Evolutionary conservation across 2,329 filamentous ascomycete genomes (phyloP).

Genomic region (Fonsecaea erecta): DNA sequence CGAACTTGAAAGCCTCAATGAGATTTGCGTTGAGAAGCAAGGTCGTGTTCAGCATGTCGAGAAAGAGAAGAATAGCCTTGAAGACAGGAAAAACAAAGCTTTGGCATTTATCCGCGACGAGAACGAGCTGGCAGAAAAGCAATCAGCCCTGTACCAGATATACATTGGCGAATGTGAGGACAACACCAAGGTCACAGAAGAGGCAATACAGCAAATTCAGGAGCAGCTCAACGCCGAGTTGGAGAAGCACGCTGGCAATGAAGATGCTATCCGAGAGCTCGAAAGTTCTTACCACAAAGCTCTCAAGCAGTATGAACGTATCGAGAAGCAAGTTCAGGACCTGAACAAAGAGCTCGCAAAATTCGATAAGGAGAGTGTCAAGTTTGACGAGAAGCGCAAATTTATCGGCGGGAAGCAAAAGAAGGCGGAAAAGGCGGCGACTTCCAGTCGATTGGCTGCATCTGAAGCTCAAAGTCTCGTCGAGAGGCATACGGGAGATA

Average conservation of each 20-base stretch:
- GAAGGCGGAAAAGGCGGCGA: constrained; percentile 88
- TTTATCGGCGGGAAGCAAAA: constrained; percentile 89
- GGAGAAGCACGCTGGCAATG: constrained; percentile 86
- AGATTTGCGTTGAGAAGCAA: constrained; percentile 93
- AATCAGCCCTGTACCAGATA: constrained; percentile 89
- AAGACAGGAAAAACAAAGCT: constrained; percentile 96
- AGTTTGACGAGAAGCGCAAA: constrained; percentile 97
- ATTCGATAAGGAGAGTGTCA: constrained; percentile 95
- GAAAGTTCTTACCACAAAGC: constrained; percentile 82
- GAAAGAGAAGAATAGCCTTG: constrained; percentile 89
- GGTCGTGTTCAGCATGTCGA: constrained; percentile 95
- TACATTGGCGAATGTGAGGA: constrained; percentile 87
- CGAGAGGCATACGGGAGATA: constrained; percentile 76
- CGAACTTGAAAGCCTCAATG: constrained; percentile 90
- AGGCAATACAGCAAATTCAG: constrained; percentile 90
- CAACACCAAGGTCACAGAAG: constrained; percentile 84
- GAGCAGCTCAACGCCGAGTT: constrained; percentile 83
- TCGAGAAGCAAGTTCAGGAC: constrained; percentile 79
- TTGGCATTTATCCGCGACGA: constrained; percentile 87
- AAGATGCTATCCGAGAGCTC: constrained; percentile 86
- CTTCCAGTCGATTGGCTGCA: constrained; percentile 73
- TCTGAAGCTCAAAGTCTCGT: constrained; percentile 78
- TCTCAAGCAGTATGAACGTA: constrained; percentile 78
- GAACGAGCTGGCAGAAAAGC: constrained; percentile 87
- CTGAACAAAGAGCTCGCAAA: constrained; percentile 86